Conservation (phyloP, 768 basidiomycete genomes). For the Chalciporus pseudorubinellus region DNA sequence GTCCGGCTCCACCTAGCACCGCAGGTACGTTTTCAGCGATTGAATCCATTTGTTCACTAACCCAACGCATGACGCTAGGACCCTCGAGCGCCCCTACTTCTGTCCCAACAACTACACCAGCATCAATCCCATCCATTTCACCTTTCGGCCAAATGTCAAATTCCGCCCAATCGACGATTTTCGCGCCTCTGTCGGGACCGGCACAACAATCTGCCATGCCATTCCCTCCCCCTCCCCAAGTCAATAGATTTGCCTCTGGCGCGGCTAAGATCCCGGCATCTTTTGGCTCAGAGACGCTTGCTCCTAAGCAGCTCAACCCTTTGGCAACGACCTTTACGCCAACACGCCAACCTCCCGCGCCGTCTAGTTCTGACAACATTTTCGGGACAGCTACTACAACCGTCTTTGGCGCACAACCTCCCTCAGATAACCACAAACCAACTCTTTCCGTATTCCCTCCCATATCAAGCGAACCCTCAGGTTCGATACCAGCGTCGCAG, state of each 20-base stretch:
- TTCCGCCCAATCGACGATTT: not conserved
- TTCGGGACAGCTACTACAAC: not conserved
- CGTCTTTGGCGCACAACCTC: not conserved
- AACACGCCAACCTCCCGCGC: not conserved
- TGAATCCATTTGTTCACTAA: not conserved
- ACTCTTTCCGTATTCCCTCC: not conserved
- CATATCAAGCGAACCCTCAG: not conserved
- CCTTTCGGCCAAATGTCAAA: not conserved
- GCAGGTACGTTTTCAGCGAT: slow-evolving; percentile 13
- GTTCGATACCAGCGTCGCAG: not conserved
- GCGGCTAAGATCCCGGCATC: not conserved
- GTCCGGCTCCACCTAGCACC: not conserved
- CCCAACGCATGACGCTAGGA: not conserved
- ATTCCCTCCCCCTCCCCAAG: not conserved
- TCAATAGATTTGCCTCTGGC: not conserved
- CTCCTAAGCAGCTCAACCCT: slow-evolving; percentile 16
- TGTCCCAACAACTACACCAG: not conserved
- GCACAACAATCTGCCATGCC: not conserved
- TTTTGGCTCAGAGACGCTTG: slow-evolving; percentile 4
- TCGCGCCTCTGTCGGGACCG: not conserved
- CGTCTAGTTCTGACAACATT: not conserved
- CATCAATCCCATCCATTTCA: slow-evolving; percentile 1
- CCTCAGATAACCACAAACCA: not conserved
- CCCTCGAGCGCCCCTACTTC: not conserved
- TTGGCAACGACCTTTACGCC: slow-evolving; percentile 19